These are phyloP conservation scores for Bacterosira constricta DNA, from an alignment of 108 stramenopile species.

Conservation along the genomic window DNA sequence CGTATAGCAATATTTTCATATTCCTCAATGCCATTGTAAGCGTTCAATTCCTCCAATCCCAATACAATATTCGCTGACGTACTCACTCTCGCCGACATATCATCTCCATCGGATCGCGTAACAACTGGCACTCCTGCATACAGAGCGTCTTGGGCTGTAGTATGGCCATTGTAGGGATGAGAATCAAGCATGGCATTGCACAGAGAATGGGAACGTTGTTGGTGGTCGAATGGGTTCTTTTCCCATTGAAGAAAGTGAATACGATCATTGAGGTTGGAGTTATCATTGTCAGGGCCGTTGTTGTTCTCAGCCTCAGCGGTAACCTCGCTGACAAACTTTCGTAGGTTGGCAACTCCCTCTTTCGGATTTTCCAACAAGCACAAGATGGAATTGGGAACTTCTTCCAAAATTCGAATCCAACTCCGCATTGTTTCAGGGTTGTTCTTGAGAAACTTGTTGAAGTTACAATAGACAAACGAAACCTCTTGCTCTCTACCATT, in stretches of 20 bases:
- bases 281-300: slow-evolving; percentile 42
- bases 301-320: slow-evolving; percentile 15
- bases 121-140: slow-evolving; percentile 87
- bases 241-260: slow-evolving; percentile 85
- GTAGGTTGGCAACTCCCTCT: slow-evolving; percentile 62
- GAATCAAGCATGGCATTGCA: slow-evolving; percentile 89
- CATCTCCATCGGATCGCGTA: slow-evolving; percentile 82
- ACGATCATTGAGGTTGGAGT: slow-evolving; percentile 53
- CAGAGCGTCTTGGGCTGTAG: slow-evolving; percentile 81
- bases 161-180: slow-evolving; percentile 87
- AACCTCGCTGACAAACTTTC: slow-evolving; percentile 65
- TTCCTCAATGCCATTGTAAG: slow-evolving; percentile 58
- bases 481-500: slow-evolving; percentile 37
- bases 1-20: slow-evolving; percentile 78
- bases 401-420: slow-evolving; percentile 79
- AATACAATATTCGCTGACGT: slow-evolving; percentile 82
- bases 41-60: slow-evolving; percentile 80
- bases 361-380: slow-evolving; percentile 82
- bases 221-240: slow-evolving; percentile 85
- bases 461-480: slow-evolving; percentile 85
- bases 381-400: slow-evolving; percentile 78
- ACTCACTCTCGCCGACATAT: slow-evolving; percentile 82
- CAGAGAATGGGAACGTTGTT: slow-evolving; percentile 73
- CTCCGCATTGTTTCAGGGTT: slow-evolving; percentile 82
- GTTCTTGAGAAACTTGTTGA: slow-evolving; percentile 86